phyloP scores from a whole-genome alignment of 371 early-diverging fungal species.

The Nosema granulosis region DNA sequence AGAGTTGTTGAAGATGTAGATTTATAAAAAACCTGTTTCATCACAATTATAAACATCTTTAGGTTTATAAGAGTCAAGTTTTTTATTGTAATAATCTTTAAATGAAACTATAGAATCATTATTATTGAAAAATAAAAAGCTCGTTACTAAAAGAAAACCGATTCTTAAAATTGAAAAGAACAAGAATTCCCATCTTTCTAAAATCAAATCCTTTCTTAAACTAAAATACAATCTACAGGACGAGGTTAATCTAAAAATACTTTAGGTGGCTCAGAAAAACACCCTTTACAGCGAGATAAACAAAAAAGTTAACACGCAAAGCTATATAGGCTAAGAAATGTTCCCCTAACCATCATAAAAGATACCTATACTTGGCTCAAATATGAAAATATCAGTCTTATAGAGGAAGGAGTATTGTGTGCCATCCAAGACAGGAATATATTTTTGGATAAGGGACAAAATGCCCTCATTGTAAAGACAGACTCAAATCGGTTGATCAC shows the following conservation, averaged over 20 bases:
- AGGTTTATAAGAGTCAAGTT: too few species aligned
- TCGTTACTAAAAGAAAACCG: too few species aligned
- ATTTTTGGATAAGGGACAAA: neutral
- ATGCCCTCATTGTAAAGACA: conserved; percentile 10
- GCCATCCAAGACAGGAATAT: conserved; percentile 6
- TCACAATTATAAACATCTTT: too few species aligned
- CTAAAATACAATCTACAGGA: neutral
- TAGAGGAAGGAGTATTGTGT: neutral
- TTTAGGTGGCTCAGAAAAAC: neutral
- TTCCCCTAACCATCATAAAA: neutral
- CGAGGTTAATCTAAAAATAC: neutral
- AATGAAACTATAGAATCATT: too few species aligned
- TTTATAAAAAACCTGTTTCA: too few species aligned
- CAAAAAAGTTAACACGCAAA: conserved; percentile 8
- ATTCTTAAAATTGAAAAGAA: neutral
- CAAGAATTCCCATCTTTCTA: neutral
- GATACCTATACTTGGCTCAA: conserved; percentile 4
- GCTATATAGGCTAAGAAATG: neutral
- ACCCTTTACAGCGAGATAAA: neutral
- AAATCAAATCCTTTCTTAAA: neutral
- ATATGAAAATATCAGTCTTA: neutral
- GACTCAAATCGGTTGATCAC: conserved; percentile 2
- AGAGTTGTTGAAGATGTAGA: too few species aligned
- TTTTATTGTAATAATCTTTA: too few species aligned
- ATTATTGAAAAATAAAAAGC: too few species aligned